Evolutionary conservation across 2,329 filamentous ascomycete genomes (phyloP).

Genomic region (Clarireedia homoeocarpa): DNA sequence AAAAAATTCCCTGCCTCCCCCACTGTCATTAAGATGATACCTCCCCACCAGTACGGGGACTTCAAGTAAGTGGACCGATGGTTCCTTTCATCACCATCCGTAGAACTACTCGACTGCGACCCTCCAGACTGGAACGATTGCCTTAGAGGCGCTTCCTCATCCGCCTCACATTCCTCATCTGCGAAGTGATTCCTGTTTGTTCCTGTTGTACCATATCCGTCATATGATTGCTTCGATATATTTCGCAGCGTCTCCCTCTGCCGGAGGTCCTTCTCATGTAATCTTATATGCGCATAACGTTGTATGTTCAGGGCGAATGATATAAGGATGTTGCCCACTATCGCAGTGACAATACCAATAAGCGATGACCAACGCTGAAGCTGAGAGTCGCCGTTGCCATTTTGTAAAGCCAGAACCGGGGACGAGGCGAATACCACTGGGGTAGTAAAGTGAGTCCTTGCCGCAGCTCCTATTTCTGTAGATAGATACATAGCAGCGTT

Average conservation of each 20-base stretch:
- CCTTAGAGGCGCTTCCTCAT: slow-evolving; percentile 45
- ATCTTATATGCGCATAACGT: slow-evolving; percentile 83
- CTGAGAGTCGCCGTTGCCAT: slow-evolving; percentile 35
- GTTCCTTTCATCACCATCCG: slow-evolving; percentile 28
- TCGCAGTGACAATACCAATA: slow-evolving; percentile 90
- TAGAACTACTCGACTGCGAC: slow-evolving; percentile 32
- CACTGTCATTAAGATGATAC: slow-evolving; percentile 84
- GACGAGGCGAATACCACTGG: not conserved
- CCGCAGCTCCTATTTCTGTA: slow-evolving; percentile 14
- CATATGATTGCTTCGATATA: slow-evolving; percentile 30
- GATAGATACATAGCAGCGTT: slow-evolving; percentile 26
- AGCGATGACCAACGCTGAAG: slow-evolving; percentile 78
- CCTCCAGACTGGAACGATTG: slow-evolving; percentile 41
- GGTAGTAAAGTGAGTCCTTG: slow-evolving; percentile 12
- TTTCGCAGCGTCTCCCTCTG: slow-evolving; percentile 47
- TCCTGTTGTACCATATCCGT: slow-evolving; percentile 37
- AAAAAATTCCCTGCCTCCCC: slow-evolving; percentile 95
- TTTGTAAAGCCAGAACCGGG: not conserved
- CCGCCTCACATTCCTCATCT: slow-evolving; percentile 24
- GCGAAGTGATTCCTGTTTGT: slow-evolving; percentile 25
- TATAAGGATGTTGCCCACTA: slow-evolving; percentile 87
- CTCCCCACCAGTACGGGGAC: slow-evolving; percentile 94
- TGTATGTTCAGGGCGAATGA: slow-evolving; percentile 95
- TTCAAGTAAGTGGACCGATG: slow-evolving; percentile 64
- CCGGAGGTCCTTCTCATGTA: slow-evolving; percentile 62